Evolutionary conservation across 2,329 filamentous ascomycete species (phyloP).

Genomic region (Parascedosporium putredinis): DNA sequence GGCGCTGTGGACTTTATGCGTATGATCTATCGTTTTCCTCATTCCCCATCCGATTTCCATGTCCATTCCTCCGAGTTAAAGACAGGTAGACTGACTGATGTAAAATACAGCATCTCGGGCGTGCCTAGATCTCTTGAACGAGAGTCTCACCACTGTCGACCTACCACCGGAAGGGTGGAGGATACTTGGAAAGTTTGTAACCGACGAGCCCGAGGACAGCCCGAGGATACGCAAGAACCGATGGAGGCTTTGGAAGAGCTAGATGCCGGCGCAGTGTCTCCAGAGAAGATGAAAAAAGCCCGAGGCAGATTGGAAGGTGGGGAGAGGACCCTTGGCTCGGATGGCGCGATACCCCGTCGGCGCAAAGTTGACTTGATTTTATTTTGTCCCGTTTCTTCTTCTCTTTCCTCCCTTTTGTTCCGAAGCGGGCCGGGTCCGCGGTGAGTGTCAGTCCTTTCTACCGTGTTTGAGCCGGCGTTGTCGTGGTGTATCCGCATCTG

Average conservation of each 20-base stretch:
- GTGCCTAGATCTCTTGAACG: conserved; percentile 7
- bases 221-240: background rate
- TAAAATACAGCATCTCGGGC: background rate
- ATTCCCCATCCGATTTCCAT: background rate
- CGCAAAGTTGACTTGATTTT: too few species aligned
- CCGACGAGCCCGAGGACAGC: background rate
- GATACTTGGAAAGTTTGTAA: conserved; percentile 5
- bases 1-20: conserved; percentile 31
- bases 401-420: too few species aligned
- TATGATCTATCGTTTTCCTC: conserved; percentile 20
- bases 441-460: too few species aligned
- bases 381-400: too few species aligned
- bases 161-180: conserved; percentile 3
- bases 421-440: too few species aligned
- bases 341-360: too few species aligned
- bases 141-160: background rate
- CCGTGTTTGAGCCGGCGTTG: too few species aligned
- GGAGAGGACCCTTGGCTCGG: too few species aligned
- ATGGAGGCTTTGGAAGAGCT: conserved; percentile 1
- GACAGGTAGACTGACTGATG: background rate
- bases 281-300: too few species aligned
- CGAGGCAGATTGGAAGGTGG: too few species aligned
- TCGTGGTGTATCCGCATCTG: too few species aligned
- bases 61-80: background rate
- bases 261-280: too few species aligned